Evolutionary conservation across 805 yeast genomes (phyloP).

Genomic region (Candida wancherniae): DNA sequence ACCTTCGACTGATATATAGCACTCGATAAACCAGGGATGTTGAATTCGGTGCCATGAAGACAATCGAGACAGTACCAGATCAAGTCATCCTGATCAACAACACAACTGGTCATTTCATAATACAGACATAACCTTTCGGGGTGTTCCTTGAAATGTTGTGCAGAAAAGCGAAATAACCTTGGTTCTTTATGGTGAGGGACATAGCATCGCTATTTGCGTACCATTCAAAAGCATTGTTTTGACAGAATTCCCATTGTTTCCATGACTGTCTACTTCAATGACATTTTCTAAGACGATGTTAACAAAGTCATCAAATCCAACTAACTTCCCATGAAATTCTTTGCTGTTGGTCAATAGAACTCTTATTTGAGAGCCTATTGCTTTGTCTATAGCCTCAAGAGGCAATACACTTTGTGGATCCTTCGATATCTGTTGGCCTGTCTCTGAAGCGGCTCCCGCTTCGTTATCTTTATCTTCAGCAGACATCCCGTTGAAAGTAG

Average conservation of each 20-base stretch:
- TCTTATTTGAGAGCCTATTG: conserved; percentile 75
- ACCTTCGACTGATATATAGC: too few relatives aligned
- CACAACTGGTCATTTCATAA: too few relatives aligned
- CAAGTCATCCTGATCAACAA: too few relatives aligned
- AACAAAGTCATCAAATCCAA: conserved; percentile 94
- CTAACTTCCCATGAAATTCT: conserved; percentile 83
- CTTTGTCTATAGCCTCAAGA: conserved; percentile 80
- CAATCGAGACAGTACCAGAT: too few relatives aligned
- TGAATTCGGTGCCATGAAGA: too few relatives aligned
- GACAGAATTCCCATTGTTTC: conserved; percentile 39
- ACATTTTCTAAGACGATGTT: conserved; percentile 86
- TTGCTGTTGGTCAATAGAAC: conserved; percentile 58
- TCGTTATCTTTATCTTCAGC: too few relatives aligned
- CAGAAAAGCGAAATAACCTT: too few relatives aligned
- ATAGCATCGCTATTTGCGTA: conserved; percentile 64
- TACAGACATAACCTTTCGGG: neutral
- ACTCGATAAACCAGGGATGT: too few relatives aligned
- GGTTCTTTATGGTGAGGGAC: conserved; percentile 7
- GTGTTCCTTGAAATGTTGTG: neutral
- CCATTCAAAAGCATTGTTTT: conserved; percentile 68
- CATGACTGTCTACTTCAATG: conserved; percentile 49
- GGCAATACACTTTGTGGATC: too few relatives aligned
- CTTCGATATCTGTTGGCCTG: too few relatives aligned
- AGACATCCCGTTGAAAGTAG: too few relatives aligned
- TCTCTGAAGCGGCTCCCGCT: too few relatives aligned